phyloP scores from a whole-genome alignment of 352 stramenopile species.

The Phytophthora sp. region DNA sequence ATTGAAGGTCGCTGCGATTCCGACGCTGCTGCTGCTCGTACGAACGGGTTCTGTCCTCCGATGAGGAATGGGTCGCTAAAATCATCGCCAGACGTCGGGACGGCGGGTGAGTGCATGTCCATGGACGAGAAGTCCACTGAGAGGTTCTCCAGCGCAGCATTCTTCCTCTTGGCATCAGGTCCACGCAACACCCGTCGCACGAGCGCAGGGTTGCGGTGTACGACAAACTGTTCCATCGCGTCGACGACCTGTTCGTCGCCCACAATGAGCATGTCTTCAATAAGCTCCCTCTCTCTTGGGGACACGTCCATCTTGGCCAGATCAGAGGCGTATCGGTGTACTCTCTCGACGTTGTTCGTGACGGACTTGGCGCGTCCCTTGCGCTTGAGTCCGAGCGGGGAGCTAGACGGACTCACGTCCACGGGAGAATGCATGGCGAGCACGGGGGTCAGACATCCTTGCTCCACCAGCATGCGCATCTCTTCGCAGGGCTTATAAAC shows the following conservation, averaged over 20 bases:
- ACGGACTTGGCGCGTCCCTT: slow-evolving; percentile 76
- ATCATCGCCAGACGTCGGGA: slow-evolving; percentile 18
- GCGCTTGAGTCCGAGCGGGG: slow-evolving; percentile 65
- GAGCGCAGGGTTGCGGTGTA: slow-evolving; percentile 56
- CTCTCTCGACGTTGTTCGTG: slow-evolving; percentile 67
- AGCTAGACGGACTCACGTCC: slow-evolving; percentile 42
- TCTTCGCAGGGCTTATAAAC: slow-evolving; percentile 80
- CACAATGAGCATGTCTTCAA: slow-evolving; percentile 75
- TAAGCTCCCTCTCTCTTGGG: slow-evolving; percentile 58
- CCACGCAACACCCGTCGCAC: slow-evolving; percentile 61
- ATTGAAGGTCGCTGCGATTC: slow-evolving; percentile 25
- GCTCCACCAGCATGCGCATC: slow-evolving; percentile 69
- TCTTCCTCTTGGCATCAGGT: slow-evolving; percentile 36
- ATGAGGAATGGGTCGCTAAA: slow-evolving; percentile 57
- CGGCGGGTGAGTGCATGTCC: slow-evolving; percentile 51
- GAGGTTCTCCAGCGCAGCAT: slow-evolving; percentile 53
- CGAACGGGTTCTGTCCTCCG: slow-evolving; percentile 49
- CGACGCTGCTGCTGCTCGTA: slow-evolving; percentile 34
- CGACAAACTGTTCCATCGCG: slow-evolving; percentile 79
- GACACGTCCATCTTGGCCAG: slow-evolving; percentile 78
- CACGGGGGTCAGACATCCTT: slow-evolving; percentile 73
- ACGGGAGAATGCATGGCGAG: slow-evolving; percentile 31
- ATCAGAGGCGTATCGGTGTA: slow-evolving; percentile 70
- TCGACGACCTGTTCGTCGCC: slow-evolving; percentile 80
- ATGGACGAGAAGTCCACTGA: slow-evolving; percentile 62